phyloP scores from a whole-genome alignment of 441 rosid species.

The Hypseocharis bilobata region DNA sequence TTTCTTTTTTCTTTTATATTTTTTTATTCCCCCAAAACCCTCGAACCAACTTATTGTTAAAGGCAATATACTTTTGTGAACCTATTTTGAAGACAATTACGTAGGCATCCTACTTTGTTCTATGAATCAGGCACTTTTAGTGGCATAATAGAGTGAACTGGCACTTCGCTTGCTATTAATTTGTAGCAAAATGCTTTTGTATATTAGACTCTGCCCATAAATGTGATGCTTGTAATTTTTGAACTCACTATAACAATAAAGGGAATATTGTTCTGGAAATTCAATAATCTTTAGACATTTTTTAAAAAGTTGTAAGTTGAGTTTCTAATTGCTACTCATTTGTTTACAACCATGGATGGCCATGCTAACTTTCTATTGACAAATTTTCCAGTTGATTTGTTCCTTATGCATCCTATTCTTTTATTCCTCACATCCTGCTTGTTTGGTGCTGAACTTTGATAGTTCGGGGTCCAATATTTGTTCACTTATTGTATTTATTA shows the following conservation, averaged over 20 bases:
- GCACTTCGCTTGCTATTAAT: not conserved
- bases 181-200: not conserved
- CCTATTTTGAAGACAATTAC: too few relatives aligned
- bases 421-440: not conserved
- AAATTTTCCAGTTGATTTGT: not conserved
- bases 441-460: not conserved
- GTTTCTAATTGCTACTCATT: not conserved
- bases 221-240: not conserved
- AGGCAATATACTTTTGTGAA: too few relatives aligned
- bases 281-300: not conserved
- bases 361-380: not conserved
- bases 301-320: not conserved
- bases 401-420: not conserved
- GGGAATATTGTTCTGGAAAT: not conserved
- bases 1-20: too few relatives aligned
- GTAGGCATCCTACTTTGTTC: too few relatives aligned
- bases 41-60: too few relatives aligned
- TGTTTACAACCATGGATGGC: not conserved
- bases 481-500: not conserved
- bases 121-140: too few relatives aligned
- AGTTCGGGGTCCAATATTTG: not conserved
- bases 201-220: not conserved
- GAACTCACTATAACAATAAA: too few relatives aligned
- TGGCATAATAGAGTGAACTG: not conserved
- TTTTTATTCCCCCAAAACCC: too few relatives aligned